Base-by-base conservation (phyloP, 2,329 filamentous ascomycete genomes). In the Aureobasidium pullulans region DNA sequence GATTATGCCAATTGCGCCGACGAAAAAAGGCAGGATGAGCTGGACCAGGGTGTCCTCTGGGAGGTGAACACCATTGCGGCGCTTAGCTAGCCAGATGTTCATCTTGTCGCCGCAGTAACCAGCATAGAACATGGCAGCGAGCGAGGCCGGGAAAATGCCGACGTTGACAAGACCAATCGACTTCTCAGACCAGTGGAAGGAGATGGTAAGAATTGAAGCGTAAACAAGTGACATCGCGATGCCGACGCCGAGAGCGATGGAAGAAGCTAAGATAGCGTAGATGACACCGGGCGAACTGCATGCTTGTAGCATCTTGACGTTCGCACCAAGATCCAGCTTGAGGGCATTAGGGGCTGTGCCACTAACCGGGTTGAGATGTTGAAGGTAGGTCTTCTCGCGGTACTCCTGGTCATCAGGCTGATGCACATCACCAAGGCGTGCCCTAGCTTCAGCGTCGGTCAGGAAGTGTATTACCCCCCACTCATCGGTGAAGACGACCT, bases 141-240 rank as follows among this genome's bases (percentile, higher is more conserved):
- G 43, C 11, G 62, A 59, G 10, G 63, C 64, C 6, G 65, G 66
- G n/a, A 69, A 61, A 42, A 65, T 63, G 1, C 64, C 66, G 47
- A 57, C 48, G 57, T 67, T 67, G 58, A 67, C 59, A n/a, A 67
- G 63, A 5, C 66, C 66, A 15, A 66, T 60, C 2, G 62, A 63
- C 11, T 61, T 64, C 9, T 63, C 42, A 4, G 62, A 57, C 72
- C 73, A 75, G 60, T 66, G 62, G 54, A 73, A 75, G 34, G 62
- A 64, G 16, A 64, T 56, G 15, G 68, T 63, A 6, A 76, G 65
- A 3, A 77, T 69, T 1, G 69, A 66, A 56, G 71, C 68, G 60
- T 76, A 76, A 1, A 70, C 72, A 9, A 75, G 64, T 1, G 71
- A 72, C 60, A 76, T 73, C 23, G 70, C 70, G 28, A 76, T 70